Conservation (phyloP, 2,329 filamentous ascomycete species). For the Anisogramma anomala region DNA sequence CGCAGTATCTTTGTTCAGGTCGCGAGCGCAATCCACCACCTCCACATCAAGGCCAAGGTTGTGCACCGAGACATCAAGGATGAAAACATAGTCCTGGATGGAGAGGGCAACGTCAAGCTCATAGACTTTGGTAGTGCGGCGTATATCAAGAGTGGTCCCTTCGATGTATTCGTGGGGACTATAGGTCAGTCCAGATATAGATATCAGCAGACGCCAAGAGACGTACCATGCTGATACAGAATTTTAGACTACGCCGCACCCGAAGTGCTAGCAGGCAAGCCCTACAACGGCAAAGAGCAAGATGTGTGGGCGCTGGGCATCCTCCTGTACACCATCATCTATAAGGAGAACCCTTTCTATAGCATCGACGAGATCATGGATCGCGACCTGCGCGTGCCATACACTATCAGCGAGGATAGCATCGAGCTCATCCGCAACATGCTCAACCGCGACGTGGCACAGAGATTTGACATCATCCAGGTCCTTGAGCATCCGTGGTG, state of each 20-base stretch:
- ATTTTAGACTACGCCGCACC: slow-evolving; percentile 84
- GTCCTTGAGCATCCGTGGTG: slow-evolving; percentile 87
- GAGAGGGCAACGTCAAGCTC: slow-evolving; percentile 88
- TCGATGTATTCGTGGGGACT: slow-evolving; percentile 97
- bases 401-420: slow-evolving; percentile 77
- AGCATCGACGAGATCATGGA: slow-evolving; percentile 99
- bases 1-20: slow-evolving; percentile 94
- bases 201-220: background rate
- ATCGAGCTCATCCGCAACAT: slow-evolving; percentile 85
- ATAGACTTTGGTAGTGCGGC: slow-evolving; percentile 98
- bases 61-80: slow-evolving; percentile 99
- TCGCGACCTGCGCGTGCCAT: slow-evolving; percentile 83
- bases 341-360: slow-evolving; percentile 99
- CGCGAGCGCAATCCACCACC: slow-evolving; percentile 74
- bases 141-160: slow-evolving; percentile 96
- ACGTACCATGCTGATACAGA: slow-evolving; percentile 6
- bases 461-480: slow-evolving; percentile 73
- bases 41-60: slow-evolving; percentile 81
- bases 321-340: slow-evolving; percentile 94
- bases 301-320: slow-evolving; percentile 98
- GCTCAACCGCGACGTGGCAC: slow-evolving; percentile 79
- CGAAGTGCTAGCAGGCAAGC: slow-evolving; percentile 86
- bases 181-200: slow-evolving; percentile 54
- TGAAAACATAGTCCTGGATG: slow-evolving; percentile 92
- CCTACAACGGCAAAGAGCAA: slow-evolving; percentile 92